Evolutionary conservation across 1,284 basidiomycete species (phyloP), one percentile per base, ranked within the genome.

Genomic region (Cryptococcus sp.): DNA sequence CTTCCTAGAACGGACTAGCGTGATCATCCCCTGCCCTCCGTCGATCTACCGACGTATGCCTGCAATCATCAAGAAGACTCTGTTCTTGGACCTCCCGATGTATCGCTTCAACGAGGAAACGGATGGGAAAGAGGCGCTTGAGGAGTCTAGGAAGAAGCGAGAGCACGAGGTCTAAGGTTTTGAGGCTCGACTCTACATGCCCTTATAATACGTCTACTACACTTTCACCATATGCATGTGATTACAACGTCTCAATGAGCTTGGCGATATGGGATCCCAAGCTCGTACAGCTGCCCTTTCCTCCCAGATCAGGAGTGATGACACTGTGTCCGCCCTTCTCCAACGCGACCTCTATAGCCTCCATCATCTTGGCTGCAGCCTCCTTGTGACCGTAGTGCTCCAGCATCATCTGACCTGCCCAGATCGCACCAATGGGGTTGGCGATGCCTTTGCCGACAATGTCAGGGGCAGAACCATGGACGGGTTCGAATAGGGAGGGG

Each of bases 221-320:
- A n/a, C n/a, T n/a, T n/a, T n/a, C n/a, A n/a, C n/a, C n/a, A n/a
- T n/a, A n/a, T n/a, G n/a, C n/a, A n/a, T n/a, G n/a, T n/a, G n/a
- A n/a, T n/a, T 24, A 43, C 23, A 43, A 25, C 26, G 23, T 58
- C 40, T 45, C 47, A 35, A 61, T 61, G 19, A 61, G 40, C 2
- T 48, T 37, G 18, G 53, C 50, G 28, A 61, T 57, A 28, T 55
- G 57, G n/a, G 47, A 38, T 11, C 59, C 59, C 22, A 61, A 40
- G 3, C 47, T 35, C 24, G 42, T 33, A 31, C 53, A 56, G 12
- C 41, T 50, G 10, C 83, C 82, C 60, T 76, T 86, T 24, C 93
- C 93, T 31, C 88, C 86, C 28, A 97, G 76, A 71, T 97, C 93
- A 22, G 91, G 91, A 2, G 93, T 97, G 58, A 91, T 74, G 37